A percentile compares a stretch with the other conserved stretches of the same genome.
phyloP scores from a whole-genome alignment of 257 asterid species.

The Solanum clarkiae region DNA sequence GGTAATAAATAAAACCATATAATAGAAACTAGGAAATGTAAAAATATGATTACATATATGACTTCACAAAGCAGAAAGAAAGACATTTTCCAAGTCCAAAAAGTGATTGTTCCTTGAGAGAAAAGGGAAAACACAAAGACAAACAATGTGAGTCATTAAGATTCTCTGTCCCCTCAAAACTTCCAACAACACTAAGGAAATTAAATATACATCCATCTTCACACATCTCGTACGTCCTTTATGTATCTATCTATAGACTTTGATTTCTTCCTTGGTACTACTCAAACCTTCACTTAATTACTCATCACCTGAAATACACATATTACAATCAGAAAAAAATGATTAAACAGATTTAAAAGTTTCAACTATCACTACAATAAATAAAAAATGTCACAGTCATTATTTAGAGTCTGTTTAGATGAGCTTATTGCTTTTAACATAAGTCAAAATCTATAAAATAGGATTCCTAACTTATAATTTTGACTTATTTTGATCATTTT shows the following conservation, averaged over 20 bases:
- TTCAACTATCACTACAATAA: background rate
- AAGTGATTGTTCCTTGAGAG: background rate
- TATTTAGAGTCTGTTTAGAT: background rate
- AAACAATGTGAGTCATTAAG: background rate
- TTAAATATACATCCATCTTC: background rate
- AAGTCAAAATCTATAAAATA: too few relatives aligned
- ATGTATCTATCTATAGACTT: background rate
- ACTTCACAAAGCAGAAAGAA: background rate
- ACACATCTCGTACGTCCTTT: background rate
- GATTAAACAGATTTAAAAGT: background rate
- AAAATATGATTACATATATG: background rate
- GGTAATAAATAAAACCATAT: background rate
- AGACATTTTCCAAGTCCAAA: background rate
- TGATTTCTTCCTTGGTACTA: background rate
- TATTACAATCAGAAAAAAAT: background rate
- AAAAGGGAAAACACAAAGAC: background rate
- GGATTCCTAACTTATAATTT: too few relatives aligned
- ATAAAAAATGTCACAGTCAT: background rate
- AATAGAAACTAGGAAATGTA: background rate
- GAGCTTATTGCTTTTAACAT: too few relatives aligned
- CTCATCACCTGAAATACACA: conserved; percentile 8
- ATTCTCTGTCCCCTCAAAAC: background rate
- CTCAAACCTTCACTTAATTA: background rate
- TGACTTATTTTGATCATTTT: too few relatives aligned
- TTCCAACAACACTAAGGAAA: background rate